Conservation (phyloP, 768 basidiomycete genomes). For the Naganishia antarctica region DNA sequence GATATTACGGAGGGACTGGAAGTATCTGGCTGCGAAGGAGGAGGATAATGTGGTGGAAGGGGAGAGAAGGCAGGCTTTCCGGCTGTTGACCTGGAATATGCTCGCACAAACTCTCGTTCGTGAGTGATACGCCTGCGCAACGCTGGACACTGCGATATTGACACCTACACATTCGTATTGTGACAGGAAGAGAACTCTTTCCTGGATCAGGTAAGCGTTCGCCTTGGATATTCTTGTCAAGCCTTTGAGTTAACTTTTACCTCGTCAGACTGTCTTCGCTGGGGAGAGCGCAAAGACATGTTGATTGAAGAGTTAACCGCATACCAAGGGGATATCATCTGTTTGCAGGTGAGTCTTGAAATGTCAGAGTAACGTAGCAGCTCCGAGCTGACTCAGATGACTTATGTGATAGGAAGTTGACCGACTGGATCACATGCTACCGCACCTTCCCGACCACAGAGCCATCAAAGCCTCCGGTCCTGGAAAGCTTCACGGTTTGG, state of each 20-base stretch:
- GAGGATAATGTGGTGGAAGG: not conserved
- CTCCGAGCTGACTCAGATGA: slow-evolving; percentile 2
- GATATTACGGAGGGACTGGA: slow-evolving; percentile 41
- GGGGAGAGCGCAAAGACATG: slow-evolving; percentile 67
- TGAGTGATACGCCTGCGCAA: slow-evolving; percentile 27
- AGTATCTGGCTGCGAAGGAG: slow-evolving; percentile 12
- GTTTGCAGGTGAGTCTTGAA: slow-evolving; percentile 64
- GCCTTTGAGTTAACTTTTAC: not conserved
- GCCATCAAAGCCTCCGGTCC: slow-evolving; percentile 65
- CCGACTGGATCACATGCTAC: slow-evolving; percentile 65
- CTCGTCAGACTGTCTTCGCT: slow-evolving; percentile 65
- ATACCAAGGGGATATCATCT: slow-evolving; percentile 67
- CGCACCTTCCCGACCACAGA: slow-evolving; percentile 62
- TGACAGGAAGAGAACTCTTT: slow-evolving; percentile 46
- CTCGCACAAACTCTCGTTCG: slow-evolving; percentile 47
- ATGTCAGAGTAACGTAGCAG: not conserved
- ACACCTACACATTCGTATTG: not conserved
- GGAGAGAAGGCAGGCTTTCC: slow-evolving; percentile 27
- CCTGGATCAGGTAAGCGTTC: slow-evolving; percentile 34
- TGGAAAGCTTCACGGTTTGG: slow-evolving; percentile 76
- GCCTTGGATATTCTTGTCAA: not conserved
- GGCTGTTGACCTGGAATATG: slow-evolving; percentile 47
- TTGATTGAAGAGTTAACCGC: slow-evolving; percentile 67
- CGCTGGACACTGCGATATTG: not conserved
- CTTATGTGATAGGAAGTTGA: slow-evolving; percentile 76